Percentiles rank a stretch among this genome's conserved stretches.
Conservation (phyloP, 345 rosid species). For the Pelargonium nanum region DNA sequence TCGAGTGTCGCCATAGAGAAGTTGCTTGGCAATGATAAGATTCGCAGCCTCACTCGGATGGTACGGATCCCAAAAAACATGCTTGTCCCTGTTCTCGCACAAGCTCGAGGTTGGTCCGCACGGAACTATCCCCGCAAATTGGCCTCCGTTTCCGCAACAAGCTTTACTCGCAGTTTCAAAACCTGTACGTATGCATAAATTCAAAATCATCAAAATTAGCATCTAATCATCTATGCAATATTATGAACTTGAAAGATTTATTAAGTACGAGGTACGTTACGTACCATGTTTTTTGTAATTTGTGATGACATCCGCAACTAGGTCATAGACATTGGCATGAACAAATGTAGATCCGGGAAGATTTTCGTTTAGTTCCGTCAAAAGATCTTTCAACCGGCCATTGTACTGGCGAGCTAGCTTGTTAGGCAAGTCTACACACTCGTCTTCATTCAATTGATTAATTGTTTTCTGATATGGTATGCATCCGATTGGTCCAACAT, state of each 20-base stretch:
- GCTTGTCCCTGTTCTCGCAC: conserved; percentile 52
- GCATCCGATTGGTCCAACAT: conserved; percentile 93
- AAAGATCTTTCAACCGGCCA: conserved; percentile 46
- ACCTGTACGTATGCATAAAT: conserved; percentile 27
- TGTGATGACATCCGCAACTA: conserved; percentile 83
- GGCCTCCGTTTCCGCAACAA: conserved; percentile 78
- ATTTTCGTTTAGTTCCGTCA: conserved; percentile 40
- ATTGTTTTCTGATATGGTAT: conserved; percentile 82
- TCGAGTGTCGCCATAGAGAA: conserved; percentile 39
- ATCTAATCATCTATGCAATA: too few relatives aligned
- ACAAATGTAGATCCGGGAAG: conserved; percentile 67
- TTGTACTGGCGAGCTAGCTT: conserved; percentile 64
- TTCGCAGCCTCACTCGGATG: conserved; percentile 86
- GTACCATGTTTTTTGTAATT: conserved; percentile 64
- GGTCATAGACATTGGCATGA: conserved; percentile 62
- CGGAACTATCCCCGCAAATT: conserved; percentile 77
- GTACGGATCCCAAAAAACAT: conserved; percentile 87
- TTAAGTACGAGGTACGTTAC: neutral
- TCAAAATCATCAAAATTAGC: too few relatives aligned
- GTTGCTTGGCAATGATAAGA: conserved; percentile 47
- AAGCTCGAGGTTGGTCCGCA: conserved; percentile 73
- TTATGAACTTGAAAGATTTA: too few relatives aligned
- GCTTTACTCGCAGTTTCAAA: conserved; percentile 61
- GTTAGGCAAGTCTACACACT: conserved; percentile 73
- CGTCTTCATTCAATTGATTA: conserved; percentile 43